phyloP scores from a whole-genome alignment of 1,139 yeast species.

The Suhomyces terraborum region DNA sequence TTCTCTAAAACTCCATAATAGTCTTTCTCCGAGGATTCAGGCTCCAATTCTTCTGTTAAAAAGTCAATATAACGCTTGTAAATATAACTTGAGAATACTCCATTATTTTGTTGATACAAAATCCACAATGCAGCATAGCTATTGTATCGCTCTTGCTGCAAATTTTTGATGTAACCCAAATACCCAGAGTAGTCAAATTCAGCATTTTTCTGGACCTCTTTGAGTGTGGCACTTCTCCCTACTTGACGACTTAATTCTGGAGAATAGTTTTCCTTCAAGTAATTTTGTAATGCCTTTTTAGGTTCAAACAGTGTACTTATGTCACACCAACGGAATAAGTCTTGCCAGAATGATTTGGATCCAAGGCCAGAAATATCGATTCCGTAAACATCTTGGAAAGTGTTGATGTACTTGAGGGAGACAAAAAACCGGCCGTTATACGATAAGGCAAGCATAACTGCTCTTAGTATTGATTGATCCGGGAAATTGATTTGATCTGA shows the following conservation, averaged over 20 bases:
- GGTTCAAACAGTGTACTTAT: slow-evolving; percentile 25
- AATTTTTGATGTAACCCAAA: slow-evolving; percentile 29
- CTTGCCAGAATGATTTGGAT: slow-evolving; percentile 39
- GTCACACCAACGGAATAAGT: slow-evolving; percentile 41
- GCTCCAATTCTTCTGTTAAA: slow-evolving; percentile 22
- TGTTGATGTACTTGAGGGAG: slow-evolving; percentile 38
- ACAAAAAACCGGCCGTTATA: slow-evolving; percentile 34
- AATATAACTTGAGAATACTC: slow-evolving; percentile 29
- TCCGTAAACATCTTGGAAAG: slow-evolving; percentile 36
- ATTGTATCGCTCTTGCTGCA: slow-evolving; percentile 29
- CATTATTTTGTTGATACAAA: slow-evolving; percentile 28
- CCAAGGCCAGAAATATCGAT: slow-evolving; percentile 24
- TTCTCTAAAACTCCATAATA: slow-evolving; percentile 28
- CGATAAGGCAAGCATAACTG: slow-evolving; percentile 36
- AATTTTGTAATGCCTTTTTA: slow-evolving; percentile 30
- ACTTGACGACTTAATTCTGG: slow-evolving; percentile 4
- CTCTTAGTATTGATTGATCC: slow-evolving; percentile 26
- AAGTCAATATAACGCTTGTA: slow-evolving; percentile 29
- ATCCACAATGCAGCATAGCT: slow-evolving; percentile 39
- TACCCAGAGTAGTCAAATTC: slow-evolving; percentile 46
- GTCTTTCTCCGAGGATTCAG: slow-evolving; percentile 20
- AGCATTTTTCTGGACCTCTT: slow-evolving; percentile 35
- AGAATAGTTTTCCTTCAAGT: slow-evolving; percentile 23
- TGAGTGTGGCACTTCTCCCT: slow-evolving; percentile 18
- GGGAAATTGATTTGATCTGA: slow-evolving; percentile 31